phyloP scores from a whole-genome alignment of 345 rosid species.

The Bruguiera parviflora region DNA sequence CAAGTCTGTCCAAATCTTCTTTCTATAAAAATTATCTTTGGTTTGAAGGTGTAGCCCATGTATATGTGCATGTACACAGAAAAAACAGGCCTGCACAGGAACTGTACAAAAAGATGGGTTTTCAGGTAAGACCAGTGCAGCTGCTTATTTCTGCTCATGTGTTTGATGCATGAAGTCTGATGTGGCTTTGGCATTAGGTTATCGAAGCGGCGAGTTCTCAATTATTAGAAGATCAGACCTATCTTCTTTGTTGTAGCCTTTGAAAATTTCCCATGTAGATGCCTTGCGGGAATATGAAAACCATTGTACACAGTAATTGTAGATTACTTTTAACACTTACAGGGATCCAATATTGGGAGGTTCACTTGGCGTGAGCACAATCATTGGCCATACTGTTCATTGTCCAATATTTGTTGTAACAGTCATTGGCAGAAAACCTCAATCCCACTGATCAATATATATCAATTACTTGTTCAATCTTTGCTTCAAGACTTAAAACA shows the following conservation, averaged over 20 bases:
- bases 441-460: neutral
- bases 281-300: neutral
- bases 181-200: slow-evolving; percentile 38
- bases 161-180: slow-evolving; percentile 15
- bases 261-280: slow-evolving; percentile 16
- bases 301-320: slow-evolving; percentile 7
- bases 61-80: slow-evolving; percentile 74
- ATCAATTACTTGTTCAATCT: neutral
- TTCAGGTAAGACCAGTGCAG: slow-evolving; percentile 48
- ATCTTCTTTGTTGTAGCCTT: slow-evolving; percentile 50
- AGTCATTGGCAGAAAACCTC: neutral
- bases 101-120: slow-evolving; percentile 61
- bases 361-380: neutral
- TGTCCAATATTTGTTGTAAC: slow-evolving; percentile 5
- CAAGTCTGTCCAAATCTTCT: neutral
- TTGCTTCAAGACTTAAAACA: neutral
- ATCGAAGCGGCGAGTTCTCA: slow-evolving; percentile 52
- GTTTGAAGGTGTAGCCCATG: slow-evolving; percentile 52
- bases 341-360: neutral
- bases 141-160: slow-evolving; percentile 4
- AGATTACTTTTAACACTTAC: neutral
- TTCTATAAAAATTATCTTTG: slow-evolving; percentile 16
- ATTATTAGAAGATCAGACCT: slow-evolving; percentile 45
- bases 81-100: slow-evolving; percentile 59
- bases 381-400: slow-evolving; percentile 2